Base-by-base conservation (phyloP, 2,329 filamentous ascomycete genomes). In the Exophiala spinifera region DNA sequence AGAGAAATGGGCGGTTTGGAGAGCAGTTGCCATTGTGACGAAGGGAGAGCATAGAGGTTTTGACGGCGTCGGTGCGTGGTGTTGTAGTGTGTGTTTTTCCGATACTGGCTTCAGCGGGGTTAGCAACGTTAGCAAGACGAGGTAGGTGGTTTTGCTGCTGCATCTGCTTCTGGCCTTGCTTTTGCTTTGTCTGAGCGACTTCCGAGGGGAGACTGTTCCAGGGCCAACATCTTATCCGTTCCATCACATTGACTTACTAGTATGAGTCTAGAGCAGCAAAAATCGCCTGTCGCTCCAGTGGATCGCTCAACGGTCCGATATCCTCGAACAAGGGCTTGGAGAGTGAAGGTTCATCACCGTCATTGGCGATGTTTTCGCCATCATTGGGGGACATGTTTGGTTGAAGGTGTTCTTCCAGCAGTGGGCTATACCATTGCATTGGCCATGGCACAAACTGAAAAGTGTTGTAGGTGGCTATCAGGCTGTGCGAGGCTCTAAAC, bases 31-130 rank as follows among this genome's bases (percentile, higher is more conserved):
- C 90, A 94, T 69, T 99, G 91, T 1, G 80, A 76, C 55, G 86
- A 84, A 1, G 92, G 90, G 4, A 99, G 79, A 7, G 91, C 88
- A 70, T 97, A 99, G 72, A 99, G 96, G 13, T 90, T 87, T 70
- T 94, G 91, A 23, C 95, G 85, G 19, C 94, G 86, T 15, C 91
- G 80, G 70, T 97, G 92, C 3, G 92, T 97, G 61, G 88, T 86
- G 71, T 95, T 95, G 74, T 88, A 88, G 70, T 97, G 92, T 4
- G 91, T 88, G 20, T 85, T 82, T 65, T 86, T 87, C 61, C 88
- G 86, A 70, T 96, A 96, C 72, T 91, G 88, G 51, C 90, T 44
- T 63, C 19, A 40, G 21, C 37, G 36, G 21, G 39, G 51, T 58
- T 25, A 58, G 56, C 53, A 31, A 25, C 49, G 23, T 33, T 45